Evolutionary conservation across 306 rosid genomes (phyloP).

Genomic region (Notholithocarpus densiflorus): DNA sequence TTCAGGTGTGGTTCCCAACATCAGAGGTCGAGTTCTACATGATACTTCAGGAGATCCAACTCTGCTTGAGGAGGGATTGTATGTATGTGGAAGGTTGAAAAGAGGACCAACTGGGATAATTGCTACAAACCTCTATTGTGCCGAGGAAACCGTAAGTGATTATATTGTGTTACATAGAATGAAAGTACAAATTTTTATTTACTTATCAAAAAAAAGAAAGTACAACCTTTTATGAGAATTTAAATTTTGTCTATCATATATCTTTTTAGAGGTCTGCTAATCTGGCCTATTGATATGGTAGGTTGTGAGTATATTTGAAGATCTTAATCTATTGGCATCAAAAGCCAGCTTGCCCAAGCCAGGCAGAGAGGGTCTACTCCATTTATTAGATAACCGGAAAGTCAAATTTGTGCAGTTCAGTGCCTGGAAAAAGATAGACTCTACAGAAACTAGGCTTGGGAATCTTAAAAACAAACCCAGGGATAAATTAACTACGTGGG

Average conservation of each 20-base stretch:
- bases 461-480: constrained; percentile 60
- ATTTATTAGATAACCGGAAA: constrained; percentile 50
- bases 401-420: constrained; percentile 50
- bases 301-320: constrained; percentile 81
- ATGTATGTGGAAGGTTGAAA: constrained; percentile 95
- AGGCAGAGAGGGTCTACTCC: constrained; percentile 71
- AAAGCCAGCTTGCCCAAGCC: constrained; percentile 42
- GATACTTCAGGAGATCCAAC: constrained; percentile 39
- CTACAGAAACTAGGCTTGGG: constrained; percentile 68
- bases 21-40: constrained; percentile 66
- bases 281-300: constrained; percentile 34
- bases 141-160: constrained; percentile 80
- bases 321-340: constrained; percentile 43
- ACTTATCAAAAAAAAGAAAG: too few relatives aligned
- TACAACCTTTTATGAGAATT: background rate
- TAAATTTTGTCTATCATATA: background rate
- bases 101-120: constrained; percentile 98
- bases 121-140: constrained; percentile 84
- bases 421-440: constrained; percentile 82
- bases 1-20: constrained; percentile 84
- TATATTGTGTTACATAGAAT: background rate
- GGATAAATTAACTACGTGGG: constrained; percentile 66
- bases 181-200: background rate
- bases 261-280: background rate
- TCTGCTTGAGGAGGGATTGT: constrained; percentile 66